Conservation (phyloP, 768 basidiomycete species). For the Glaciozyma antarctica region DNA sequence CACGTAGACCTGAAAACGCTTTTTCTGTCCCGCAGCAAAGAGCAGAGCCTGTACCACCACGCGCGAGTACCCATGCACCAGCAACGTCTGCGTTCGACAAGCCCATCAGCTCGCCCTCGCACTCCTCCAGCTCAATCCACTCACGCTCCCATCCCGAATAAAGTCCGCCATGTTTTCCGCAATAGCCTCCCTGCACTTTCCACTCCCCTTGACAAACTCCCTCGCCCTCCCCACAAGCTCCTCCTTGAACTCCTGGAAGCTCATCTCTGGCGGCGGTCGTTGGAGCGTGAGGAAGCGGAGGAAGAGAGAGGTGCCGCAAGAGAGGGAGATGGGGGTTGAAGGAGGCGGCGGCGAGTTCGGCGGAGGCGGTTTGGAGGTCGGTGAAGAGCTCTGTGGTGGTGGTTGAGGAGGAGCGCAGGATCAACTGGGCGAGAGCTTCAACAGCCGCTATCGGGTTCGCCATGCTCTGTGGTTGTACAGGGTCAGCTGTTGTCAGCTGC, state of each 20-base stretch:
- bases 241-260: constrained; percentile 48
- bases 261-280: constrained; percentile 47
- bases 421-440: constrained; percentile 28
- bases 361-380: constrained; percentile 66
- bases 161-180: constrained; percentile 80
- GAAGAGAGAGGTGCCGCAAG: constrained; percentile 84
- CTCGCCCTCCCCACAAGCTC: constrained; percentile 30
- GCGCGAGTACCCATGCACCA: constrained; percentile 88
- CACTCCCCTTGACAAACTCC: constrained; percentile 53
- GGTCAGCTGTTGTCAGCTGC: too few relatives aligned
- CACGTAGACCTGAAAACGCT: constrained; percentile 93
- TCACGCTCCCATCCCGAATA: constrained; percentile 79
- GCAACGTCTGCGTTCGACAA: constrained; percentile 53
- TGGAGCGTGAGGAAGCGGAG: constrained; percentile 66
- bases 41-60: constrained; percentile 89
- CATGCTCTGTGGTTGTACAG: neutral
- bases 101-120: constrained; percentile 1
- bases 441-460: constrained; percentile 34
- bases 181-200: constrained; percentile 72
- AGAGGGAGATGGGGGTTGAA: constrained; percentile 72
- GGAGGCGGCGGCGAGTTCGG: constrained; percentile 52
- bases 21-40: constrained; percentile 61
- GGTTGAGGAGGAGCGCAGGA: constrained; percentile 45
- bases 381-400: constrained; percentile 83
- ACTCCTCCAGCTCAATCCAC: neutral